Evolutionary conservation across 345 rosid genomes (phyloP).

Genomic region (Hibiscus mutabilis): DNA sequence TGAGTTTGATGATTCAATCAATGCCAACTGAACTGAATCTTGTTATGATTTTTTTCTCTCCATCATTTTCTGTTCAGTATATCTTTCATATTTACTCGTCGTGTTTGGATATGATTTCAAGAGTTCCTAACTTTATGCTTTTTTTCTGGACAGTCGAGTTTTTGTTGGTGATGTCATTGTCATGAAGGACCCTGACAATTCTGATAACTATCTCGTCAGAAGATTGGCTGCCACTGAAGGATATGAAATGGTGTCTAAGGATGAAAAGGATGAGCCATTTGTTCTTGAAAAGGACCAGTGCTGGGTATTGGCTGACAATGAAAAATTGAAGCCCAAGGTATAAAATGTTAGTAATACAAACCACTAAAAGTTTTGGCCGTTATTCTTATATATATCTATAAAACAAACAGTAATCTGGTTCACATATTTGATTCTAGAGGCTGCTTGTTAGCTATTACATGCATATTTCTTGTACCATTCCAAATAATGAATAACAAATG

Average conservation of each 20-base stretch:
- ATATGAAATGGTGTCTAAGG: slow-evolving; percentile 73
- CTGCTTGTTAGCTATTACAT: neutral
- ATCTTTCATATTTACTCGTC: neutral
- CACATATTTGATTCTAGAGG: neutral
- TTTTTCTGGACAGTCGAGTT: slow-evolving; percentile 40
- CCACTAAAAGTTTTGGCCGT: neutral
- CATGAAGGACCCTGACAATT: slow-evolving; percentile 66
- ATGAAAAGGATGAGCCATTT: slow-evolving; percentile 83
- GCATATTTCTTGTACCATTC: neutral
- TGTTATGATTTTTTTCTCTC: neutral
- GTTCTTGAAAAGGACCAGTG: slow-evolving; percentile 73
- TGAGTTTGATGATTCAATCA: neutral
- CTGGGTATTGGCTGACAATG: slow-evolving; percentile 89
- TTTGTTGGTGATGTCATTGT: slow-evolving; percentile 90
- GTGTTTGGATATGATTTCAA: neutral
- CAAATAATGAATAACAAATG: neutral
- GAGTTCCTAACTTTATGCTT: slow-evolving; percentile 6
- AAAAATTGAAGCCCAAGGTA: slow-evolving; percentile 78
- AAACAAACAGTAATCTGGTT: neutral
- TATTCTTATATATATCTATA: neutral
- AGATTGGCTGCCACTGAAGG: slow-evolving; percentile 87
- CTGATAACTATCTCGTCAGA: slow-evolving; percentile 57
- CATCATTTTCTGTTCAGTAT: neutral
- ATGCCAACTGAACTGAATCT: neutral
- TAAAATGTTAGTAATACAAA: neutral